Evolutionary conservation across 768 basidiomycete genomes (phyloP), one percentile per base, ranked within the genome.

Genomic region (Hypsizygus marmoreus): DNA sequence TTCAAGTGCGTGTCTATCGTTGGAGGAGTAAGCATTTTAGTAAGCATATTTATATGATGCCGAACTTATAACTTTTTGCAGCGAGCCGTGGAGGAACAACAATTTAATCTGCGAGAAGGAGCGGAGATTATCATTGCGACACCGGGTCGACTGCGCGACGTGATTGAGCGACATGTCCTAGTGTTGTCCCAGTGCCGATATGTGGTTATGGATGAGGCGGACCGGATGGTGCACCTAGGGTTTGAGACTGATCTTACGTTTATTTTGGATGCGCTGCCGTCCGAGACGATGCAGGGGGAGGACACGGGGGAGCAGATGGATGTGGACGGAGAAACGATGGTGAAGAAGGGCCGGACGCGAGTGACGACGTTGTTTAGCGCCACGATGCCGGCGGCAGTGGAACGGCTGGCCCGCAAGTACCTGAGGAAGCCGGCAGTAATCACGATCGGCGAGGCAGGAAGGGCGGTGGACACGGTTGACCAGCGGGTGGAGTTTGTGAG

Each of bases 151-250:
- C 77, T 99, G 13, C 97, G 97, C 68, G 97, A 98, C 62, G 92
- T 97, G 44, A 86, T 99, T 49, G 95, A 99, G 69, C 84, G 94
- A 16, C 91, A 89, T 64, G 92, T 98, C 35, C 77, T 99, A 32
- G 97, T 99, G 14, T 79, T 99, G 33, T 88, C 90, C 6, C 97
- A 99, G 66, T 98, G 97, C 66, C 91, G 92, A 2, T 98, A 99
- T 61, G 86, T 99, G 48, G 95, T 99, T 55, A 97, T 99, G 97
- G 97, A 99, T 65, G 97, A 99, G 75, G 97, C 97, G 12, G 97
- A 99, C 66, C 82, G 97, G 40, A 98, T 99, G 97, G 95, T 99
- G 50, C 86, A 95, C 60, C 83, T 98, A 23, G 97, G 97, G 12
- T 99, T 99, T 63, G 97, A 99, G 66, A 81, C 79, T 12, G 95